Base-by-base conservation (phyloP, 352 stramenopile genomes). In the Aphanomyces stellatus region DNA sequence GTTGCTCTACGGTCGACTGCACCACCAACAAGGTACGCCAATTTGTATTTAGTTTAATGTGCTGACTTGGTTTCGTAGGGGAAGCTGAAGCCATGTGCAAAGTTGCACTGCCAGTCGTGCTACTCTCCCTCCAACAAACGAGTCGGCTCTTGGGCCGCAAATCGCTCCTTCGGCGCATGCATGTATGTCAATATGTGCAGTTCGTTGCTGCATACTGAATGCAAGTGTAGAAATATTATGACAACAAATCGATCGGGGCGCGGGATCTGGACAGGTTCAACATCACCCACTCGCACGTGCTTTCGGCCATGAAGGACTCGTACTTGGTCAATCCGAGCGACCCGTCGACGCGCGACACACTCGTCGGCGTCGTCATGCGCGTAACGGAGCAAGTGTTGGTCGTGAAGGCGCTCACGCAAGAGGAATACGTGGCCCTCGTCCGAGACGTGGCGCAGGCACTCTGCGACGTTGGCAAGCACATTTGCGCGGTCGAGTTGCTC, bases 321-420 rank as follows among this genome's bases (percentile, higher is more conserved):
- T 94, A 94, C 43, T 57, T 92, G 19, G 84, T 92, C 1, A 85
- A 94, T 65, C 90, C 90, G 31, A 86, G 78, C 13, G 83, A 94
- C 55, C 76, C 81, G 4, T 49, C 61, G 40, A 78, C 91, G 37
- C 83, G 83, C 4, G 81, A 94, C 62, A 90, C 83, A 15, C 87
- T 94, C 62, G 88, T 91, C 75, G 83, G 85, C 2, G 89, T 94
- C 43, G 81, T 92, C 28, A 88, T 92, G 79, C 82, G 85, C 19
- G 85, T 92, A 3, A 79, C 85, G 0, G 83, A 92, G 63, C 85
- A 94, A 65, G 76, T 94, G 51, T 78, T 94, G 17, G 84, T 94
- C 35, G 89, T 83, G 0, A 72, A 80, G 51, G 83, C 80, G 8
- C 70, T 94, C 27, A 79, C 82, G 7, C 78, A 92, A 53, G 74